Base-by-base conservation (phyloP, 1,284 basidiomycete species). In the Dichomitus squalens region DNA sequence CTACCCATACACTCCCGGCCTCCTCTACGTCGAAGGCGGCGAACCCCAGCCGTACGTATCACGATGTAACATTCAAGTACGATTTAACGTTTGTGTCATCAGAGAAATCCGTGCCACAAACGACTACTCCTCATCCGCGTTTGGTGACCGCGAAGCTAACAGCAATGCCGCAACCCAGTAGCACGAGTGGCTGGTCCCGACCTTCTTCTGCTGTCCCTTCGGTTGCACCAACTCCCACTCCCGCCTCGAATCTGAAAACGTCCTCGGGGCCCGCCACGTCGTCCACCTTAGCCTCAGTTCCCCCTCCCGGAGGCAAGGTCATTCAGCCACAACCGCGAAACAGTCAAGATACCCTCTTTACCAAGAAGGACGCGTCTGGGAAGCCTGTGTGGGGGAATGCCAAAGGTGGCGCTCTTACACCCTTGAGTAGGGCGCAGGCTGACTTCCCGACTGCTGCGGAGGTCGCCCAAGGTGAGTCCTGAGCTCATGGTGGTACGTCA, bases 371-470 rank as follows among this genome's bases (percentile, higher is more conserved):
- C 57, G 55, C 67, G 21, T 56, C 69, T 2, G 69, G 65, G 27
- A 88, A 82, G 67, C 80, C 81, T 9, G 90, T 79, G 3, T 92
- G 89, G 89, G 82, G 84, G 12, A 84, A 79, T 67, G 59, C 84
- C 52, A 85, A 76, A 64, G 65, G 75, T 29, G 54, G 74, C 41
- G 61, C 68, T 18, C 40, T 70, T 39, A 54, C 77, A 40, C 60
- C 68, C 7, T 34, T 40, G 39, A 81, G 84, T 50, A 73, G 74
- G 47, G 71, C 75, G 20, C 72, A 76, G 35, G 79, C 72, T 59
- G 92, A 94, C 61, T 97, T 97, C 69, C 95, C 95, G 3, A 97
- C 95, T 4, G 93, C 95, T 48, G 93, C 92, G 47, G 95, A 97
- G 75, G 93, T 92, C 41, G 90, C 90, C 8, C 87, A 89, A 75